Conservation (phyloP, 1,284 basidiomycete genomes). For the Apiotrichum laibachii region DNA sequence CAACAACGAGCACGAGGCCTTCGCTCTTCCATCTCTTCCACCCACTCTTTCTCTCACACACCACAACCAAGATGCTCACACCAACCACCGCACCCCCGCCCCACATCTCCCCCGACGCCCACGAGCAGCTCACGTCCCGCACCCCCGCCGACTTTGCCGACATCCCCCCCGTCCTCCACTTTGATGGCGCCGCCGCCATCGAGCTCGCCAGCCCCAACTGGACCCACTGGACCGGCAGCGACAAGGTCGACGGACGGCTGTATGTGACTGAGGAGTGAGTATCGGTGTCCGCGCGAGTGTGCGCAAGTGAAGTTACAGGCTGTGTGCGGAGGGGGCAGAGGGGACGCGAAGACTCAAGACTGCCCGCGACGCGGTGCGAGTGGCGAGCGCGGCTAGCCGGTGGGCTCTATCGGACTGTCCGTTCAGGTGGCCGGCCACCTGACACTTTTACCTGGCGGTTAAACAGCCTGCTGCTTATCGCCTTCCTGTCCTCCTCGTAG, state of each 20-base stretch:
- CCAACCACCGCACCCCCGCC: slow-evolving; percentile 27
- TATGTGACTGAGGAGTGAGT: slow-evolving; percentile 77
- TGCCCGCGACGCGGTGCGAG: no score
- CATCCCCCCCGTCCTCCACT: slow-evolving; percentile 73
- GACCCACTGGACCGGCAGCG: slow-evolving; percentile 48
- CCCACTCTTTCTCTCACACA: slow-evolving; percentile 5
- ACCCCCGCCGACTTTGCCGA: slow-evolving; percentile 77
- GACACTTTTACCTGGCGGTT: no score
- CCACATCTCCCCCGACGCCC: slow-evolving; percentile 65
- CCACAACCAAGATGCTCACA: slow-evolving; percentile 23
- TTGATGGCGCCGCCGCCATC: slow-evolving; percentile 67
- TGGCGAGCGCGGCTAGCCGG: no score
- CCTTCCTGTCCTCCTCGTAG: no score
- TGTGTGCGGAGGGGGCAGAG: no score
- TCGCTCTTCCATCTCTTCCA: neutral
- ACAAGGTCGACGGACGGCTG: slow-evolving; percentile 59
- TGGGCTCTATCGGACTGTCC: no score
- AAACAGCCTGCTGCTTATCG: no score
- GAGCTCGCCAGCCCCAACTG: slow-evolving; percentile 63
- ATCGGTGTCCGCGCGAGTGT: neutral
- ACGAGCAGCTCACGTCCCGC: slow-evolving; percentile 62
- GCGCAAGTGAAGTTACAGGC: no score
- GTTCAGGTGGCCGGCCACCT: no score
- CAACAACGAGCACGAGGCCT: neutral
- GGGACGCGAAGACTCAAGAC: no score